Evolutionary conservation across 768 basidiomycete species (phyloP).

Genomic region (Boletus huronensis): DNA sequence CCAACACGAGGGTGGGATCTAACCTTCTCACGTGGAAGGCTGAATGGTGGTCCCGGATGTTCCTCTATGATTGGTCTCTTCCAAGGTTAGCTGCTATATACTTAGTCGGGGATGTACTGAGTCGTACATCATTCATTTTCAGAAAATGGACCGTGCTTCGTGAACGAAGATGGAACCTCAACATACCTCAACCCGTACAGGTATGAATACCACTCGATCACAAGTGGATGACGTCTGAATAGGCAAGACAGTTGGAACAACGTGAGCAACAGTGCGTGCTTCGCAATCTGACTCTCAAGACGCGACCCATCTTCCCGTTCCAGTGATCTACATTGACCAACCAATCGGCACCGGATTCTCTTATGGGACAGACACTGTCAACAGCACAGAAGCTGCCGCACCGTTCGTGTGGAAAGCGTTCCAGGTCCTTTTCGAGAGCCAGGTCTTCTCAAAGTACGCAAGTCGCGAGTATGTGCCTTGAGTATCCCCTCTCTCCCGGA

Average conservation of each 20-base stretch:
- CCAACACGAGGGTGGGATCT: neutral
- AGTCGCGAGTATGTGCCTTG: slow-evolving; percentile 46
- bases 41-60: slow-evolving; percentile 62
- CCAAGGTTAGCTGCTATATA: slow-evolving; percentile 41
- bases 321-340: slow-evolving; percentile 71
- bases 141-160: slow-evolving; percentile 65
- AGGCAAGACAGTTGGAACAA: slow-evolving; percentile 57
- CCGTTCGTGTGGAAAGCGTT: slow-evolving; percentile 59
- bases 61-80: slow-evolving; percentile 65
- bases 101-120: neutral
- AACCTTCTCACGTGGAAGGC: slow-evolving; percentile 30
- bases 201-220: slow-evolving; percentile 25
- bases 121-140: neutral
- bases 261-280: slow-evolving; percentile 54
- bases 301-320: neutral
- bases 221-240: neutral
- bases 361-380: slow-evolving; percentile 52
- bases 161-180: slow-evolving; percentile 50
- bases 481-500: neutral
- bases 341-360: slow-evolving; percentile 68
- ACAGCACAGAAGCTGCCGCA: slow-evolving; percentile 49
- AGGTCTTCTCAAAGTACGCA: slow-evolving; percentile 47
- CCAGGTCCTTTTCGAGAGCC: slow-evolving; percentile 59
- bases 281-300: neutral
- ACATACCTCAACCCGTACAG: slow-evolving; percentile 60